phyloP scores from a whole-genome alignment of 371 early-diverging fungal genomes.

The Mortierella polycephala region DNA sequence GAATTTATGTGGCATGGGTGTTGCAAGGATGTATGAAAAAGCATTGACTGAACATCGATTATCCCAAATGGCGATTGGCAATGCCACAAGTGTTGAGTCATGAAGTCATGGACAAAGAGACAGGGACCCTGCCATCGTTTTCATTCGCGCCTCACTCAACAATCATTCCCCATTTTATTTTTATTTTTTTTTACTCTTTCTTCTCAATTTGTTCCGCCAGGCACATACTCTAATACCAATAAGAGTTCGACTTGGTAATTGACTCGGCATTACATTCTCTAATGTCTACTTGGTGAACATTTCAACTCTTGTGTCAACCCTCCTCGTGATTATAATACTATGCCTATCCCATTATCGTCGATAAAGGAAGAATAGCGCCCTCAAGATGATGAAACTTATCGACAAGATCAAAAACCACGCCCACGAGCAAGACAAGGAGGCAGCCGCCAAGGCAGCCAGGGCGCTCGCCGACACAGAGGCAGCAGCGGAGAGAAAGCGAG shows the following conservation, averaged over 20 bases:
- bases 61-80: no score
- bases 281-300: not conserved
- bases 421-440: constrained; percentile 29
- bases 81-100: no score
- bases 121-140: not conserved
- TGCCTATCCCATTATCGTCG: no score
- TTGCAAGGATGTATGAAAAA: no score
- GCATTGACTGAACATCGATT: no score
- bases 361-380: not conserved
- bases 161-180: constrained; percentile 8
- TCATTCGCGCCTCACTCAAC: no score
- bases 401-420: constrained; percentile 53
- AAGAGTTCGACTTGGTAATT: not conserved
- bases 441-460: constrained; percentile 22
- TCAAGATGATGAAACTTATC: constrained; percentile 48
- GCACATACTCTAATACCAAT: no score
- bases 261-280: not conserved
- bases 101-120: not conserved
- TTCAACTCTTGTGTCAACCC: no score
- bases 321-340: no score
- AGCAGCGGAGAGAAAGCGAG: constrained; percentile 34
- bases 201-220: not conserved
- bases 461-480: constrained; percentile 23
- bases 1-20: no score
- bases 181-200: not conserved